Conservation (phyloP, 768 basidiomycete species). For the Suillus tomentosus region DNA sequence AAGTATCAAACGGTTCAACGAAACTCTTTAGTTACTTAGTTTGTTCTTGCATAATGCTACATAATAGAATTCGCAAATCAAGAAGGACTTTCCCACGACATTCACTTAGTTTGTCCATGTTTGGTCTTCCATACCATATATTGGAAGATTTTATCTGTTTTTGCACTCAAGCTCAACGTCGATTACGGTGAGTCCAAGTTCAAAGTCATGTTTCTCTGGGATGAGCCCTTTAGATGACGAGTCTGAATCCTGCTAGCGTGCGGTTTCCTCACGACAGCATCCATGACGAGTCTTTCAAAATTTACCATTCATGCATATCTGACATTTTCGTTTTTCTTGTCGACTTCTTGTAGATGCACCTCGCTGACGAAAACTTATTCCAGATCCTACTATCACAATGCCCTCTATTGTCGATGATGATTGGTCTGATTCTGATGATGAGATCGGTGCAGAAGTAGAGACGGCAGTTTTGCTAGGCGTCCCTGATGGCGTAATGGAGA, state of each 20-base stretch:
- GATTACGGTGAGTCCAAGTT: conserved; percentile 24
- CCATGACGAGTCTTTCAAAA: conserved; percentile 64
- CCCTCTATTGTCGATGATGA: conserved; percentile 51
- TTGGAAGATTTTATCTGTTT: conserved; percentile 23
- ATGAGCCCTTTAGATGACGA: conserved; percentile 72
- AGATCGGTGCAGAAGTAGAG: conserved; percentile 54
- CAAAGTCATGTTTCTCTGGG: conserved; percentile 23
- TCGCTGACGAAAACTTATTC: conserved; percentile 18
- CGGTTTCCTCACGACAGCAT: conserved; percentile 59
- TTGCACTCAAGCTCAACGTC: conserved; percentile 11
- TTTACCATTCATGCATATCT: conserved; percentile 96
- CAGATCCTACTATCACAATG: conserved; percentile 35
- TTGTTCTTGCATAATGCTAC: neutral
- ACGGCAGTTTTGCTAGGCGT: conserved; percentile 79
- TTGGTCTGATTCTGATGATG: conserved; percentile 85
- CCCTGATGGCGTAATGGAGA: conserved; percentile 71
- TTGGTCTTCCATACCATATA: conserved; percentile 5
- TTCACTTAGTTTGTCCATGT: conserved; percentile 1
- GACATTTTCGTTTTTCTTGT: conserved; percentile 38
- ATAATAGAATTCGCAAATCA: conserved; percentile 15
- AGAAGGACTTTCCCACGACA: conserved; percentile 25
- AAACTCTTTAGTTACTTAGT: neutral
- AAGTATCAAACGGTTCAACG: neutral
- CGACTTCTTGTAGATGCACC: neutral
- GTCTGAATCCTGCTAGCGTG: conserved; percentile 64